These are phyloP conservation scores for Chaetomium tenue DNA, from an alignment of 495 filamentous ascomycete species.

Conservation along the genomic window DNA sequence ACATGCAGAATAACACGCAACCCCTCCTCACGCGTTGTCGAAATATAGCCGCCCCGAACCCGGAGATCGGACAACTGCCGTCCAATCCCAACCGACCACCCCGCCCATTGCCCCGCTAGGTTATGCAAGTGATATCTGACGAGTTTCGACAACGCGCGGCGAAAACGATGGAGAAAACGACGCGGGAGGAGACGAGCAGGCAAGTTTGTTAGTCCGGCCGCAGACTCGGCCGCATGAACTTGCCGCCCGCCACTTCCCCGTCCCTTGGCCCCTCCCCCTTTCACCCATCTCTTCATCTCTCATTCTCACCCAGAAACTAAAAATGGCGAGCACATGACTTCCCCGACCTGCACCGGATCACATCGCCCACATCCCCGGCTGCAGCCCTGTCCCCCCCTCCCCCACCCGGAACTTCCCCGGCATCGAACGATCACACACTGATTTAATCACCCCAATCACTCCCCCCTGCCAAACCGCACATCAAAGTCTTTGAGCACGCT, in stretches of 20 bases:
- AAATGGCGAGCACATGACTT: conserved; percentile 29
- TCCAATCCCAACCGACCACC: conserved; percentile 21
- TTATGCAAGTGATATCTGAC: conserved; percentile 28
- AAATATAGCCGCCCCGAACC: not conserved
- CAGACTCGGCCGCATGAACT: conserved; percentile 35
- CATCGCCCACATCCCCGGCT: conserved; percentile 18
- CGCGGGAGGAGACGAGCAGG: conserved; percentile 1
- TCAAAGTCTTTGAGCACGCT: conserved; percentile 81
- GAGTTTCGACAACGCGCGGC: not conserved
- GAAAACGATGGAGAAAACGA: conserved; percentile 7
- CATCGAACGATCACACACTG: too few species aligned
- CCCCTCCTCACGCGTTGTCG: not conserved
- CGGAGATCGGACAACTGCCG: not conserved
- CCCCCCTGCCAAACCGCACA: conserved; percentile 62
- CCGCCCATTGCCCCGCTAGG: not conserved
- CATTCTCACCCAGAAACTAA: not conserved
- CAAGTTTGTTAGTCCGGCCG: conserved; percentile 26
- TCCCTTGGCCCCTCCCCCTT: not conserved
- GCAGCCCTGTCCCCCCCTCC: not conserved
- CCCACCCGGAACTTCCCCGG: too few species aligned
- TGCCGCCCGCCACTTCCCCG: conserved; percentile 12
- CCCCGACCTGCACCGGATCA: conserved; percentile 25
- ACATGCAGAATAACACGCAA: not conserved
- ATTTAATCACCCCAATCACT: conserved; percentile 16
- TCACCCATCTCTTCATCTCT: not conserved